A percentile compares a stretch with the other conserved stretches of the same genome.
These are phyloP conservation scores for Heterobasidion annosum DNA, from an alignment of 1,284 basidiomycete species.

Conservation along the genomic window DNA sequence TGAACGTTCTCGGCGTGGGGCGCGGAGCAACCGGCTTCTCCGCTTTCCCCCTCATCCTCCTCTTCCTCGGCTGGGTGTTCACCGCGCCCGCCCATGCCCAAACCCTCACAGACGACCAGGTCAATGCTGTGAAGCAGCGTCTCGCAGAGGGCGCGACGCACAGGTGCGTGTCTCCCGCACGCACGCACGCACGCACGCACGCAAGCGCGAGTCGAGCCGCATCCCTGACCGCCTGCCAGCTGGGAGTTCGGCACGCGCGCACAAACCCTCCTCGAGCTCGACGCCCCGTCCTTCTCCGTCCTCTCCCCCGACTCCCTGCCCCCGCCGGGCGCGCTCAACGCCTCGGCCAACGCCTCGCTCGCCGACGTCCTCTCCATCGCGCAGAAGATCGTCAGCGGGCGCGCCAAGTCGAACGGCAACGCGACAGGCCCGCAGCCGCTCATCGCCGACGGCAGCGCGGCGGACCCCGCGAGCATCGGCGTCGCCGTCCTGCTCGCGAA, in stretches of 20 bases:
- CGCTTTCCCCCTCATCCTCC: neutral
- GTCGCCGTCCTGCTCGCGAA: conserved; percentile 75
- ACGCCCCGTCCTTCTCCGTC: conserved; percentile 56
- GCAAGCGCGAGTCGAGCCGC: neutral
- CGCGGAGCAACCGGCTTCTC: too few species aligned
- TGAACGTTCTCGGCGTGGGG: too few species aligned
- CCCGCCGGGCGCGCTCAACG: conserved; percentile 28
- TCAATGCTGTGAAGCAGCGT: conserved; percentile 27
- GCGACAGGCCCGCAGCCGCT: conserved; percentile 40
- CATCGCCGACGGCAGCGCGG: conserved; percentile 51
- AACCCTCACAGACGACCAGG: conserved; percentile 22
- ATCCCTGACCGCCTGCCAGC: conserved; percentile 24
- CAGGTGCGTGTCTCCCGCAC: conserved; percentile 26
- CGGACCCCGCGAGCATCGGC: conserved; percentile 78
- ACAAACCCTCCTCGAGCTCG: conserved; percentile 63
- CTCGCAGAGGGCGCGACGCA: conserved; percentile 37
- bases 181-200: neutral
- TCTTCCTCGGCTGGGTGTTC: neutral
- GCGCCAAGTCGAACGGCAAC: conserved; percentile 28
- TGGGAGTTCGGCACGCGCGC: conserved; percentile 81
- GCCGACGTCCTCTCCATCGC: conserved; percentile 53
- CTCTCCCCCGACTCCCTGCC: conserved; percentile 32
- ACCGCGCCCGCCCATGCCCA: conserved; percentile 14
- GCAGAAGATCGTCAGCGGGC: conserved; percentile 38
- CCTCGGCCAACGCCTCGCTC: conserved; percentile 28